Conservation (phyloP, 2,329 filamentous ascomycete genomes). For the Phaeosphaeriaceae sp. region DNA sequence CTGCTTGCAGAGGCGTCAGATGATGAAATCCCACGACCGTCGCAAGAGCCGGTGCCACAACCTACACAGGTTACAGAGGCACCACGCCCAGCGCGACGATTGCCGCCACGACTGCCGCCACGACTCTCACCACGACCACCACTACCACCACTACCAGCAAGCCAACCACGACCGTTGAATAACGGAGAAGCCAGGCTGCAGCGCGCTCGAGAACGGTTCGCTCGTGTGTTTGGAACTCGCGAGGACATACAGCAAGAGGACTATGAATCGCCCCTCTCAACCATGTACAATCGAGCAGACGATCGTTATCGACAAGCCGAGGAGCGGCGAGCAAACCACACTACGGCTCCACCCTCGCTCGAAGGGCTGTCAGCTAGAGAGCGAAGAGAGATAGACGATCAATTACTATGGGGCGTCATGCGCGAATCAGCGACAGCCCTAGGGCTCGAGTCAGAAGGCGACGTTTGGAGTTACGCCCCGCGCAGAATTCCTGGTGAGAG, state of each 20-base stretch:
- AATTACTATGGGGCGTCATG: constrained; percentile 42
- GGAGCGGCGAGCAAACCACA: constrained; percentile 32
- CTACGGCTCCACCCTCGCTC: constrained; percentile 25
- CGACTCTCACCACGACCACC: constrained; percentile 1
- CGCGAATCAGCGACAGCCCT: constrained; percentile 26
- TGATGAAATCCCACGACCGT: constrained; percentile 12
- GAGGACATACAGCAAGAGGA: constrained; percentile 56
- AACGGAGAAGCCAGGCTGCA: constrained; percentile 26
- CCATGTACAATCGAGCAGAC: constrained; percentile 55
- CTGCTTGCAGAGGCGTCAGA: constrained; percentile 38
- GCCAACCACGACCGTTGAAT: constrained; percentile 19
- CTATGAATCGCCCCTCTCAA: constrained; percentile 56
- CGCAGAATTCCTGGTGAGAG: not conserved
- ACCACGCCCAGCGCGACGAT: not conserved
- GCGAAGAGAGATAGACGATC: constrained; percentile 39
- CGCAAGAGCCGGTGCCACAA: constrained; percentile 3
- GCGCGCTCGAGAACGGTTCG: constrained; percentile 35
- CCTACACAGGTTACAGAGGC: not conserved
- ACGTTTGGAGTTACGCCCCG: constrained; percentile 32
- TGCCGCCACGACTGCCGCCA: not conserved
- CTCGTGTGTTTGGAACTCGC: constrained; percentile 53
- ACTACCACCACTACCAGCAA: constrained; percentile 4
- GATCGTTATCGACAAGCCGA: constrained; percentile 54
- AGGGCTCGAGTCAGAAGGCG: constrained; percentile 19
- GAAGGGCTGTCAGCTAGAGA: constrained; percentile 32